Evolutionary conservation across 2,329 filamentous ascomycete species (phyloP).

Genomic region (Grosmannia penicillata): DNA sequence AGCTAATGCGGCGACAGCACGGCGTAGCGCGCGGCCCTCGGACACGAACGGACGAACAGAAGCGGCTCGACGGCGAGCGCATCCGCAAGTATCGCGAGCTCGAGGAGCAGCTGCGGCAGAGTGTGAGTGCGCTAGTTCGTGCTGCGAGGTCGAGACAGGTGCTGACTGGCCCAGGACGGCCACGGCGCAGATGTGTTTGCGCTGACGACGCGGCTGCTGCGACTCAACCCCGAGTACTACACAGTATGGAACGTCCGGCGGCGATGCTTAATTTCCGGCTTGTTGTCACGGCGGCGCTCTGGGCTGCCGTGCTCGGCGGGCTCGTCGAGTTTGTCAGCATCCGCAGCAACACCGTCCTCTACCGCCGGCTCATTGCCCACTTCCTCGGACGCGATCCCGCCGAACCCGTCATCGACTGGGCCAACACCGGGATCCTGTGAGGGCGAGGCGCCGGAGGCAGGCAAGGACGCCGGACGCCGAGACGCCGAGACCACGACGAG

Average conservation of each 20-base stretch:
- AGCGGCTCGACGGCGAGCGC: slow-evolving; percentile 55
- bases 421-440: slow-evolving; percentile 29
- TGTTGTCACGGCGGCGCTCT: slow-evolving; percentile 37
- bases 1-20: slow-evolving; percentile 43
- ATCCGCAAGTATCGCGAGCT: slow-evolving; percentile 63
- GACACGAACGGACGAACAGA: slow-evolving; percentile 52
- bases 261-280: slow-evolving; percentile 45
- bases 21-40: slow-evolving; percentile 58
- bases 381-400: slow-evolving; percentile 33
- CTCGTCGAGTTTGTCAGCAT: slow-evolving; percentile 38
- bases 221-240: slow-evolving; percentile 76
- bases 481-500: too few species aligned
- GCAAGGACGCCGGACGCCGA: too few species aligned
- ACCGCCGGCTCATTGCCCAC: slow-evolving; percentile 39
- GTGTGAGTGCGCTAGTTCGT: slow-evolving; percentile 27
- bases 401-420: slow-evolving; percentile 21
- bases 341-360: slow-evolving; percentile 45
- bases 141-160: background rate
- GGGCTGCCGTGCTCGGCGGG: slow-evolving; percentile 38
- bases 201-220: slow-evolving; percentile 57
- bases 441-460: slow-evolving; percentile 22
- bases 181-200: slow-evolving; percentile 44
- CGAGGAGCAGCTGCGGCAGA: slow-evolving; percentile 50
- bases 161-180: slow-evolving; percentile 24
- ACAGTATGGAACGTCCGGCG: slow-evolving; percentile 85